A percentile compares a stretch with the other conserved stretches of the same genome.
Evolutionary conservation across 192 early-diverging fungal genomes (phyloP).

Genomic region (Backusella australiensis): DNA sequence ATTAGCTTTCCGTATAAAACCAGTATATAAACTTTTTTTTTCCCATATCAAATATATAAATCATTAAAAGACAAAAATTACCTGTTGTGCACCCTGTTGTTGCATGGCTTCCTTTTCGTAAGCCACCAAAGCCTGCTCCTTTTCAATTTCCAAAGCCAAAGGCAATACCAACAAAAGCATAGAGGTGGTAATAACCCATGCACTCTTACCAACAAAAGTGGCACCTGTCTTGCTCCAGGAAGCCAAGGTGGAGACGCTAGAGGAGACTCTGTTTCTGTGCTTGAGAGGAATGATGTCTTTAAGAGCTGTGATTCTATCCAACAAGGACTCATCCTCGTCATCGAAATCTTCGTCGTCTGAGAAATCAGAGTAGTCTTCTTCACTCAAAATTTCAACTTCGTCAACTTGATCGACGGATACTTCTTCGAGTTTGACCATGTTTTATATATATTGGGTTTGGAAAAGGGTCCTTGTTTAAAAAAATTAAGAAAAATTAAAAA

Average conservation of each 20-base stretch:
- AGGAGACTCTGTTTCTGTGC: conserved; percentile 63
- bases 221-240: conserved; percentile 58
- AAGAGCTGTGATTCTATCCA: conserved; percentile 81
- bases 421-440: conserved; percentile 55
- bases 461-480: conserved; percentile 10
- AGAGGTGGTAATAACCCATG: conserved; percentile 88
- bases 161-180: conserved; percentile 83
- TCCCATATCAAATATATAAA: conserved; percentile 1
- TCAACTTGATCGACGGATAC: conserved; percentile 41
- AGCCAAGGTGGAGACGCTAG: conserved; percentile 51
- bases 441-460: not conserved
- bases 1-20: not conserved
- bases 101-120: conserved; percentile 70
- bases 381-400: conserved; percentile 48
- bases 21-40: not conserved
- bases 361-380: conserved; percentile 55
- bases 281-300: conserved; percentile 84
- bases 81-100: conserved; percentile 48
- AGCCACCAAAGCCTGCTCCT: conserved; percentile 81
- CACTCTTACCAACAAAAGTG: conserved; percentile 73
- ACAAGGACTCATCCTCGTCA: conserved; percentile 73
- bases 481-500: conserved; percentile 6
- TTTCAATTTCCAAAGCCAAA: conserved; percentile 83
- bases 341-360: conserved; percentile 65
- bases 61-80: conserved; percentile 9